Evolutionary conservation across 495 filamentous ascomycete genomes (phyloP), one percentile per base, ranked within the genome.

Genomic region (Venustampulla echinocandica): DNA sequence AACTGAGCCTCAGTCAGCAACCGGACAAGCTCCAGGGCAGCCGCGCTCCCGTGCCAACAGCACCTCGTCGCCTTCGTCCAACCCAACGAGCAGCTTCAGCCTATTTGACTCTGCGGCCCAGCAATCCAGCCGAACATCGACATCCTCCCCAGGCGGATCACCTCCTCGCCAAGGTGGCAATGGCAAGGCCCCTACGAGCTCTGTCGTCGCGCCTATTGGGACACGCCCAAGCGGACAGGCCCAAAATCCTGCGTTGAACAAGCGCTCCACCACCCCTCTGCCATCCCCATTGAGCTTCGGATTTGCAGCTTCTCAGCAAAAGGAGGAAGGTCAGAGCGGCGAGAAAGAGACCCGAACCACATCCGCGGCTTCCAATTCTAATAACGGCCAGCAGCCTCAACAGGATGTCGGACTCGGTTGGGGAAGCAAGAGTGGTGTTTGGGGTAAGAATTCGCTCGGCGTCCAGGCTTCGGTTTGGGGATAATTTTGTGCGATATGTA

Each of bases 81-180:
- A 74, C 62, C 81, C 71, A 55, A 75, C 70, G 62, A 77, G 58
- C 64, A 70, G 67, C 50, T 82, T 80, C 61, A 74, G 75, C 52
- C 65, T 82, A 48, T 86, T 85, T 56, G 82, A 87, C 44, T 76
- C 71, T 27, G 63, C 65, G 42, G 68, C 73, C 21, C 87, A 90
- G 58, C 86, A 89, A 69, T 76, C 84, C 27, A 87, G 74, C 63
- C 82, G 83, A 44, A 94, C 90, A 19, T 94, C 89, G 43, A 85
- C 80, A 51, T 95, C 92, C 1, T 95, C 90, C 4, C 90, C 92
- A 6, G 80, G 83, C 51, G 87, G 80, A n/a, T 93, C 88, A 5
- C 86, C 90, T 10, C 87, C 88, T 36, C 80, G 81, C 49, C 76
- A 82, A 54, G 56, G 64, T 14, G 53, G 63, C n/a, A n/a, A n/a